A percentile compares a stretch with the other conserved stretches of the same genome.
Conservation (phyloP, 2,329 filamentous ascomycete genomes). For the Aspergillus niger region DNA sequence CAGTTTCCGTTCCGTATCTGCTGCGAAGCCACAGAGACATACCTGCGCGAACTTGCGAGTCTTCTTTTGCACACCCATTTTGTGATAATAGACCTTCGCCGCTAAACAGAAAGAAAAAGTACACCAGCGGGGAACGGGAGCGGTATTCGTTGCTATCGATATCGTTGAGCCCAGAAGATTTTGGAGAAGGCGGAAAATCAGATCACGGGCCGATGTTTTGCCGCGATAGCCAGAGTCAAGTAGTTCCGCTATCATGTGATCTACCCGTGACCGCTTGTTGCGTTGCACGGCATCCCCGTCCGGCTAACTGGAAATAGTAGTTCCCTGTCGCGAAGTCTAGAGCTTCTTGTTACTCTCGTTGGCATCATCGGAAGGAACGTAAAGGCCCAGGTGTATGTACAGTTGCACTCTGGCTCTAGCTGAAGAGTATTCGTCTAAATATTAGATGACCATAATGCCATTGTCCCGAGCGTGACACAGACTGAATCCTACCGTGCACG, state of each 20-base stretch:
- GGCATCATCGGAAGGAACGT: too few species aligned
- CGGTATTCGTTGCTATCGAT: not conserved
- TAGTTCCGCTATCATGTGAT: conserved; percentile 2
- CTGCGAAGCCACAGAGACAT: conserved; percentile 55
- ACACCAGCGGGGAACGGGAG: too few species aligned
- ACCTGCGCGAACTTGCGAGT: conserved; percentile 87
- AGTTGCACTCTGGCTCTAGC: not conserved
- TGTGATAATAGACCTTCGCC: not conserved
- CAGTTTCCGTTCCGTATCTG: conserved; percentile 54
- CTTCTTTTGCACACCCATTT: conserved; percentile 88
- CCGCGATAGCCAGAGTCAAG: not conserved
- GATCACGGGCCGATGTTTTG: conserved; percentile 9
- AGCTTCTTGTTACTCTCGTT: not conserved
- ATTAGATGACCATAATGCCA: not conserved
- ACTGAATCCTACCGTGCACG: too few species aligned
- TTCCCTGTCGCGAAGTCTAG: not conserved
- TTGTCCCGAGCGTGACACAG: not conserved
- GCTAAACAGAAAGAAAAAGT: not conserved
- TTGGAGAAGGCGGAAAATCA: conserved; percentile 10
- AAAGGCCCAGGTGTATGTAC: too few species aligned
- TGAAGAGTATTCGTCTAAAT: not conserved
- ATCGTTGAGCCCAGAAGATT: conserved; percentile 1
- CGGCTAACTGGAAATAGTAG: not conserved
- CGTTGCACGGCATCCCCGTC: not conserved
- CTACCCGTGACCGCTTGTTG: not conserved